Conservation (phyloP, 2,329 filamentous ascomycete genomes). For the Setomelanomma holmii region DNA sequence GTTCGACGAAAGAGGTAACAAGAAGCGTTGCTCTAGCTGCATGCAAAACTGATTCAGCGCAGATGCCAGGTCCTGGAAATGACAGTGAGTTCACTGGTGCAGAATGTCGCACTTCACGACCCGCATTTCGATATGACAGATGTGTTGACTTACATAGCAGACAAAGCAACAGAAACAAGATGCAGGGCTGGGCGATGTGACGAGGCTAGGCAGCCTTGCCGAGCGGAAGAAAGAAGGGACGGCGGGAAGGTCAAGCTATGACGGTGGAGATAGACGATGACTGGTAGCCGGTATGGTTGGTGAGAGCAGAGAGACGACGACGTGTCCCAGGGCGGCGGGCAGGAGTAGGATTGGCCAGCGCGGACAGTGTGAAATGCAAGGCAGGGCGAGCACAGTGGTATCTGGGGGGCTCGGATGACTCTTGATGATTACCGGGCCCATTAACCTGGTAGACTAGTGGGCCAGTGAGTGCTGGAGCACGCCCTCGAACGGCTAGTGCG, state of each 20-base stretch:
- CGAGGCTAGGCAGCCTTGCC: slow-evolving; percentile 37
- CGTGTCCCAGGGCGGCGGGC: slow-evolving; percentile 34
- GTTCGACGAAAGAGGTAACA: slow-evolving; percentile 41
- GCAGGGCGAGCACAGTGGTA: slow-evolving; percentile 34
- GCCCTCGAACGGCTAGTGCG: slow-evolving; percentile 35
- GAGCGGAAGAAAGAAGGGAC: slow-evolving; percentile 27
- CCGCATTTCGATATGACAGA: slow-evolving; percentile 42
- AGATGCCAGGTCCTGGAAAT: slow-evolving; percentile 44
- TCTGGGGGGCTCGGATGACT: slow-evolving; percentile 36
- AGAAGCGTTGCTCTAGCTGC: slow-evolving; percentile 32
- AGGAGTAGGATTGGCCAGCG: slow-evolving; percentile 34
- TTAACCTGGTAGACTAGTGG: slow-evolving; percentile 42
- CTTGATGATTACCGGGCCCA: slow-evolving; percentile 44
- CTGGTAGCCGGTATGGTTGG: slow-evolving; percentile 30
- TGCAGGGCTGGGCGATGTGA: slow-evolving; percentile 33
- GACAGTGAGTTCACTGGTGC: slow-evolving; percentile 41
- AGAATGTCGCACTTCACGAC: slow-evolving; percentile 40
- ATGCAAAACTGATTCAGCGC: slow-evolving; percentile 45
- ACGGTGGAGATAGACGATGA: slow-evolving; percentile 34
- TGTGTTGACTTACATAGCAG: slow-evolving; percentile 43
- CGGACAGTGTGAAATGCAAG: slow-evolving; percentile 35
- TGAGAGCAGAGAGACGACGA: slow-evolving; percentile 22
- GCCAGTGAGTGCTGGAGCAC: slow-evolving; percentile 38
- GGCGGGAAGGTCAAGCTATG: slow-evolving; percentile 36
- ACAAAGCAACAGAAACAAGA: slow-evolving; percentile 47